Percentiles rank a stretch among this genome's conserved stretches.
Evolutionary conservation across 495 filamentous ascomycete genomes (phyloP).

Genomic region (Hypoxylon intermedium): DNA sequence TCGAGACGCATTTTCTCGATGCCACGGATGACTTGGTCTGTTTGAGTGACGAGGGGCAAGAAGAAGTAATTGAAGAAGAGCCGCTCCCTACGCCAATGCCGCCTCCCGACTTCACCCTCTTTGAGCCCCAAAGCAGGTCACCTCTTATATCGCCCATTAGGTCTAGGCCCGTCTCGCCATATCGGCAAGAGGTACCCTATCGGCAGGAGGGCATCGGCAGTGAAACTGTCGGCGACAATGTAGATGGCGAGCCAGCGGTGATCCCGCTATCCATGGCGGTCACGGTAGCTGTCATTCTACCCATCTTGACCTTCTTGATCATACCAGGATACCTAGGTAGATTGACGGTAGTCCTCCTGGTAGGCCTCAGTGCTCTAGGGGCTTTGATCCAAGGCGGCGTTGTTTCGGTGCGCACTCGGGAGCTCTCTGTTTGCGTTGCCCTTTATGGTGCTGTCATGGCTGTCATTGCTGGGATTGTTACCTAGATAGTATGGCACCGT

Average conservation of each 20-base stretch:
- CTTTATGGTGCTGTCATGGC: constrained; percentile 55
- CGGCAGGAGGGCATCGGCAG: constrained; percentile 15
- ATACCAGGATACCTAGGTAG: constrained; percentile 63
- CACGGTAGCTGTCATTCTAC: constrained; percentile 62
- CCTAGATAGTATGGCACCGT: constrained; percentile 4
- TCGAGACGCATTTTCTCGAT: constrained; percentile 75
- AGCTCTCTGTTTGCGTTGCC: constrained; percentile 45
- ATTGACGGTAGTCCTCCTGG: constrained; percentile 57
- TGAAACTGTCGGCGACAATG: constrained; percentile 20
- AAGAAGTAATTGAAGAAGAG: constrained; percentile 29
- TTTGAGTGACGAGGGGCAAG: constrained; percentile 45
- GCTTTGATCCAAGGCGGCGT: constrained; percentile 43
- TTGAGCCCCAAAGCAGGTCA: constrained; percentile 16
- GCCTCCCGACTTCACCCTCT: constrained; percentile 24
- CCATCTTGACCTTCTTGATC: constrained; percentile 64
- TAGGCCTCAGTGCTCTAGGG: constrained; percentile 41
- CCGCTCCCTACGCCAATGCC: constrained; percentile 31
- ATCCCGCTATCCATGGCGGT: constrained; percentile 58
- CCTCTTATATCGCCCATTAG: constrained; percentile 32
- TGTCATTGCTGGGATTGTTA: constrained; percentile 49
- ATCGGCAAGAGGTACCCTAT: constrained; percentile 27
- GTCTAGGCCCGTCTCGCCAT: constrained; percentile 32
- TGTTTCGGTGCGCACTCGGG: constrained; percentile 34
- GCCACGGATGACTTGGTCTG: constrained; percentile 69
- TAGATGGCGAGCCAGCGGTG: constrained; percentile 20